phyloP scores from a whole-genome alignment of 2,329 filamentous ascomycete genomes.

The Thielaviopsis euricoi region DNA sequence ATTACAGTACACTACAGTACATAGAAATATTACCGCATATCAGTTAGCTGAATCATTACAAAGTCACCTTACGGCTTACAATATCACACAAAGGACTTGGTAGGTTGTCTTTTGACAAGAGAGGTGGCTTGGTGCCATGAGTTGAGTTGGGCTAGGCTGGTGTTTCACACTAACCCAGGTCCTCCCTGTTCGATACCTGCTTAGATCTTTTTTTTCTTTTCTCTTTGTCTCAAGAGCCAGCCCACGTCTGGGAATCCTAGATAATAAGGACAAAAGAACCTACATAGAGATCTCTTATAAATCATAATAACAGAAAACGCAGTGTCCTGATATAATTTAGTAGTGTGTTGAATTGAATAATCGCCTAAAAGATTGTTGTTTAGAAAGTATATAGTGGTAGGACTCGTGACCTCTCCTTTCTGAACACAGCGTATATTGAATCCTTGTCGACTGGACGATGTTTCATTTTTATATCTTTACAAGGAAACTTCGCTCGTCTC shows the following conservation, averaged over 20 bases:
- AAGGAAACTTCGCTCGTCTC: not conserved
- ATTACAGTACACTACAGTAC: too few species aligned
- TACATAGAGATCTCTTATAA: not conserved
- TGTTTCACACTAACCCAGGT: constrained; percentile 1
- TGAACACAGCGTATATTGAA: not conserved
- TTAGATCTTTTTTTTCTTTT: not conserved
- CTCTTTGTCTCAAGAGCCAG: not conserved
- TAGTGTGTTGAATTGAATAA: not conserved
- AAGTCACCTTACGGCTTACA: too few species aligned
- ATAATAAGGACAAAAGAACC: not conserved
- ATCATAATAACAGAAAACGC: not conserved
- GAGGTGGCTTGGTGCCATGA: not conserved
- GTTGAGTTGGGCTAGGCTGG: not conserved
- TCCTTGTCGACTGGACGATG: not conserved
- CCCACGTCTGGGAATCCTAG: not conserved
- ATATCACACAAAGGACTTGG: too few species aligned
- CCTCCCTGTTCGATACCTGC: not conserved
- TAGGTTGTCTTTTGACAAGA: not conserved
- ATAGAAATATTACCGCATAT: too few species aligned
- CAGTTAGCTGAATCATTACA: too few species aligned
- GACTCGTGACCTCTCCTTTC: not conserved
- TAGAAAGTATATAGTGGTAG: not conserved
- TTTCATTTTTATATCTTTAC: not conserved
- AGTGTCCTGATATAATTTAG: not conserved
- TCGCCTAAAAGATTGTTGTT: not conserved